Conservation (phyloP, 805 yeast genomes). For the Pichia eremophila region DNA sequence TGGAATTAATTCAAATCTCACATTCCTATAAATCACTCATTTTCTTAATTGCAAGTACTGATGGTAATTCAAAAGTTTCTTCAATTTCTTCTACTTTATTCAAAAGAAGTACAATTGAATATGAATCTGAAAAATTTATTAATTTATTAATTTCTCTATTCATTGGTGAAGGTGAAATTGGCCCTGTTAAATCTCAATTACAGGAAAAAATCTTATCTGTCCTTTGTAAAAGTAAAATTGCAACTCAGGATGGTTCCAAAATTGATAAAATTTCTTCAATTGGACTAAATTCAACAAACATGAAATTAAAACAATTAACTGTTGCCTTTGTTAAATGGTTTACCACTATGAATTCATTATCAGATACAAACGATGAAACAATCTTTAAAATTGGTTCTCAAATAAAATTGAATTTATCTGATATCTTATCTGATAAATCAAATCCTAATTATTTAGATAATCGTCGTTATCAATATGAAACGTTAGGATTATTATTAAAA, state of each 20-base stretch:
- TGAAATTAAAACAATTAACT: conserved; percentile 45
- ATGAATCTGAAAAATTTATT: conserved; percentile 40
- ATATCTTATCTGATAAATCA: conserved; percentile 27
- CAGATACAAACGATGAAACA: conserved; percentile 22
- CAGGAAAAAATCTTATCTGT: conserved; percentile 48
- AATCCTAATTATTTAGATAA: conserved; percentile 27
- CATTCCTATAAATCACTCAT: conserved; percentile 29
- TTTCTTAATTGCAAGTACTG: conserved; percentile 55
- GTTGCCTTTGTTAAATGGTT: conserved; percentile 61
- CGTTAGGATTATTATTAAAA: conserved; percentile 57
- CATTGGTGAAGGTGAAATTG: conserved; percentile 36
- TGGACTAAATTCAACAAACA: conserved; percentile 50
- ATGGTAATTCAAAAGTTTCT: conserved; percentile 44
- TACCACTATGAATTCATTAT: conserved; percentile 18
- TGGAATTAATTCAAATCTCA: conserved; percentile 26
- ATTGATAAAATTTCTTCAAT: conserved; percentile 43
- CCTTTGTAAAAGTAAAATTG: conserved; percentile 42
- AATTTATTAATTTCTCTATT: conserved; percentile 38
- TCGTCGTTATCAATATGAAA: conserved; percentile 65
- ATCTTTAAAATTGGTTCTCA: conserved; percentile 40
- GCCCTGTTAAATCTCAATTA: conserved; percentile 44
- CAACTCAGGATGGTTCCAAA: conserved; percentile 29
- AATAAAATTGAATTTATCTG: conserved; percentile 38
- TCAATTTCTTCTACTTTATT: conserved; percentile 44
- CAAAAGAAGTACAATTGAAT: conserved; percentile 41